Evolutionary conservation across 768 basidiomycete genomes (phyloP).

Genomic region (Cyathus striatus): DNA sequence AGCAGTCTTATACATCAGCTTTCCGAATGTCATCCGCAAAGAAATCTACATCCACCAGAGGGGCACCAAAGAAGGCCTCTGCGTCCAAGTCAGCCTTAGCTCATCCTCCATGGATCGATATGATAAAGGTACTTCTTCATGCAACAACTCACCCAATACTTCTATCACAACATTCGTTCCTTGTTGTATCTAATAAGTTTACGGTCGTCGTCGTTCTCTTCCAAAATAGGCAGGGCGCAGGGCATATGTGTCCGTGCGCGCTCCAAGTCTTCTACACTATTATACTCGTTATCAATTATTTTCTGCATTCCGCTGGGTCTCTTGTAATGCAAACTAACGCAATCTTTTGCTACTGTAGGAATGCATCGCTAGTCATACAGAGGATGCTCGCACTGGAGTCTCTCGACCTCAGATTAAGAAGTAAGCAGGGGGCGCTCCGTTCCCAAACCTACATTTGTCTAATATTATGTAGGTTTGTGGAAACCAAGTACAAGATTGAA

Average conservation of each 20-base stretch:
- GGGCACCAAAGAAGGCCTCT: conserved; percentile 41
- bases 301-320: neutral
- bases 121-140: conserved; percentile 64
- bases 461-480: conserved; percentile 61
- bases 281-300: neutral
- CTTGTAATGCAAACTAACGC: no score
- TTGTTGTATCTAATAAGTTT: no score
- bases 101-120: conserved; percentile 65
- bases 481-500: conserved; percentile 75
- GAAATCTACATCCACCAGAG: conserved; percentile 29
- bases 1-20: no score
- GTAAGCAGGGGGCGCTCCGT: no score
- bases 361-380: conserved; percentile 68
- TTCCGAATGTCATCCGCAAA: conserved; percentile 29
- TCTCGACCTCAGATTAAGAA: conserved; percentile 94
- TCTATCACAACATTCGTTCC: no score
- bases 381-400: conserved; percentile 79
- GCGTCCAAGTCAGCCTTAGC: conserved; percentile 38
- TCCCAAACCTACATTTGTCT: conserved; percentile 1
- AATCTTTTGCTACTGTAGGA: no score
- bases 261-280: neutral
- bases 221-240: conserved; percentile 16
- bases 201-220: conserved; percentile 9
- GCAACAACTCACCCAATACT: conserved; percentile 3
- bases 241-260: conserved; percentile 14